Evolutionary conservation across 148 eudicot genomes (phyloP), one percentile per base, ranked within the genome.

Genomic region (Polygonum maritimum): DNA sequence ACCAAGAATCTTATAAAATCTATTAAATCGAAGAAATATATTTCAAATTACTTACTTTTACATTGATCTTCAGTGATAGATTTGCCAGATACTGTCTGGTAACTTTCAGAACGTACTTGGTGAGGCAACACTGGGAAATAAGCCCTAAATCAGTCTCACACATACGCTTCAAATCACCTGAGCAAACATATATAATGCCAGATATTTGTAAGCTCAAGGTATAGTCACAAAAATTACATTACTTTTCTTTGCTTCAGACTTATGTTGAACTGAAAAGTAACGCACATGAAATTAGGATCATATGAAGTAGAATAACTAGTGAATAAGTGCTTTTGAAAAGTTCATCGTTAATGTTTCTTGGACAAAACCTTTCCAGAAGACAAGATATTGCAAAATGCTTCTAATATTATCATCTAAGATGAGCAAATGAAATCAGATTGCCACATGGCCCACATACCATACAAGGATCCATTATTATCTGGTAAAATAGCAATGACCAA

Each of bases 71-170:
- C 70, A 93, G 87, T 0, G 98, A 85, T 49, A 93, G 78, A 75
- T 93, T 93, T 21, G 98, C 86, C 22, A 93, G 83, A 82, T 93
- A 93, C 71, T 91, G 96, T 69, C 85, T 83, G 83, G 80, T 87
- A 76, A 88, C 84, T 78, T 90, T 92, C 76, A 89, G 69, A 16
- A 92, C 97, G 18, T 92, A 81, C 76, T 92, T 92, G 11, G 94
- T 84, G 8, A 92, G 89, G 80, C 94, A 90, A 81, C 97, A 92
- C 74, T 92, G 97, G 51, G 97, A 86, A 74, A 92, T 87, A 80
- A 92, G 67, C 48, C 97, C 97, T 54, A 92, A 85, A 76, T 92
- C 97, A 2, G 97, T 92, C 82, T 92, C 97, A 81, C 97, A 92
- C 44, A 90, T 88, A 73, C 95, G 84, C 71, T 92, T 92, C 86